phyloP scores from a whole-genome alignment of 495 filamentous ascomycete species.

The Lineolata rhizophorae region DNA sequence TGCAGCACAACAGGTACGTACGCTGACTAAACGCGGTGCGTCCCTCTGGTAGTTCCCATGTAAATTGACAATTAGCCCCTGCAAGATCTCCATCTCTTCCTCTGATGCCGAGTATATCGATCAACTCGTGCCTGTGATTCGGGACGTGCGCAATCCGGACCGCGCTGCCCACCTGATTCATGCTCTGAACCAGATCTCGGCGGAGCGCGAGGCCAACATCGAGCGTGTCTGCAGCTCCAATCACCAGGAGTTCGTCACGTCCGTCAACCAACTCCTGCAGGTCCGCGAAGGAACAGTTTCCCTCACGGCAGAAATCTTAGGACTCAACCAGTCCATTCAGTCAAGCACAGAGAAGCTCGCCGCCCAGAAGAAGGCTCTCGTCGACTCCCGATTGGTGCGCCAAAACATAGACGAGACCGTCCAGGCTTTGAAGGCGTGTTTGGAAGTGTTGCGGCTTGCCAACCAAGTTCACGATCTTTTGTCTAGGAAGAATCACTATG shows the following conservation, averaged over 20 bases:
- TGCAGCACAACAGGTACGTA: slow-evolving; percentile 19
- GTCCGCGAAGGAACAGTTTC: slow-evolving; percentile 74
- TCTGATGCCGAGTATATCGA: slow-evolving; percentile 89
- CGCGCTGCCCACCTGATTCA: slow-evolving; percentile 54
- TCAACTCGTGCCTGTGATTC: slow-evolving; percentile 78
- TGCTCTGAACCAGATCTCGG: slow-evolving; percentile 55
- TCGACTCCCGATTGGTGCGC: slow-evolving; percentile 75
- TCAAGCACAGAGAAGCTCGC: slow-evolving; percentile 85
- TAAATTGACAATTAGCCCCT: not conserved
- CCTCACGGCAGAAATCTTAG: slow-evolving; percentile 76
- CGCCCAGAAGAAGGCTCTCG: slow-evolving; percentile 80
- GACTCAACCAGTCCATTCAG: slow-evolving; percentile 85
- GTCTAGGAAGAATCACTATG: slow-evolving; percentile 83
- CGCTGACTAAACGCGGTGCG: not conserved
- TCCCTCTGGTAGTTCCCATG: not conserved
- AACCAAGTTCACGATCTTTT: slow-evolving; percentile 89
- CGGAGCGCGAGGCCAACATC: slow-evolving; percentile 74
- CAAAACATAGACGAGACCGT: slow-evolving; percentile 94
- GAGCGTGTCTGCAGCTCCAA: slow-evolving; percentile 88
- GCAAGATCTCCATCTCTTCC: slow-evolving; percentile 70
- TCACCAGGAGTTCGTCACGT: slow-evolving; percentile 86
- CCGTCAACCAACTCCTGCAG: slow-evolving; percentile 76
- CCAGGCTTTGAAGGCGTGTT: slow-evolving; percentile 66
- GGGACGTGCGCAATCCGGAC: slow-evolving; percentile 62
- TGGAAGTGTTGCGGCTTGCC: slow-evolving; percentile 77